Evolutionary conservation across 805 yeast genomes (phyloP), one percentile per base, ranked within the genome.

Genomic region (Metschnikowia colocasiae): DNA sequence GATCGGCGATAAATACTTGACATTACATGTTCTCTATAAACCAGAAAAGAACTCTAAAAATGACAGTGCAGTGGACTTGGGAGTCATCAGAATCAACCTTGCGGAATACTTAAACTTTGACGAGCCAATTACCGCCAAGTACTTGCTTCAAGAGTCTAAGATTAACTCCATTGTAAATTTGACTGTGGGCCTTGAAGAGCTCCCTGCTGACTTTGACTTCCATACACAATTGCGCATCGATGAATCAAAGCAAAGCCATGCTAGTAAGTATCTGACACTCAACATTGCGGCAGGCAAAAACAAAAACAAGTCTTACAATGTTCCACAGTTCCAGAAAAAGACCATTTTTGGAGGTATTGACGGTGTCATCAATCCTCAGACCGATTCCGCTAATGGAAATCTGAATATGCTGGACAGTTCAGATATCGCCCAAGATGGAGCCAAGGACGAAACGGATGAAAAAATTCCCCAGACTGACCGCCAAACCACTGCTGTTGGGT

Each of bases 131-230:
- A 71, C 83, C 2, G 74, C 84, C 51, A 73, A 87, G 51, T 89
- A 85, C 56, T 67, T 92, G 37, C 69, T 92, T 31, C 83, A 83
- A 57, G 78, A 87, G 23, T 85, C 95, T 1, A 87, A 88, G 54
- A 81, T 92, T 16, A 92, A 92, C 62, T 83, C 95, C 2, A 85
- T 88, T n/a, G 64, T 85, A 33, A 82, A 77, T 50, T 51, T 88
- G 35, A 74, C 83, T 1, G 68, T 87, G n/a, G 69, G 71, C 4
- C 63, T 86, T 55, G 73, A 69, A 35, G 75, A 71, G 48, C 61
- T 71, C 18, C 68, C 76, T 3, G 47, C 65, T 3, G 59, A 68
- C 49, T 59, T 57, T 35, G 75, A 71, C 35, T 72, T 72, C 59
- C 75, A 69, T 51, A 72, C 77, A 2, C 74, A 64, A 46, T 59